These are phyloP conservation scores for Malus hybrid DNA, from an alignment of 331 rosid genomes.

Conservation along the genomic window DNA sequence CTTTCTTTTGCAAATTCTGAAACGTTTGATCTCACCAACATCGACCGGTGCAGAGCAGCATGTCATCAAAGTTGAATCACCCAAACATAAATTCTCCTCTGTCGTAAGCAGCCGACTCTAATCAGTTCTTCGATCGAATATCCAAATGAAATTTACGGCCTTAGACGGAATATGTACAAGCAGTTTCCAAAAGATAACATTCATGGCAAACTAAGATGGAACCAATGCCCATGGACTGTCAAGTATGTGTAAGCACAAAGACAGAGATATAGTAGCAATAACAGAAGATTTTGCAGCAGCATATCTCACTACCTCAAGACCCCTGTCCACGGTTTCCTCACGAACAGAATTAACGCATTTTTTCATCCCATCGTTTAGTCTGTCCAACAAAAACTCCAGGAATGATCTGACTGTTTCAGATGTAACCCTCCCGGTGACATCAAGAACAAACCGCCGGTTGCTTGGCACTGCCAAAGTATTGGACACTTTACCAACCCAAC, in stretches of 20 bases:
- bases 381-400: constrained; percentile 50
- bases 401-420: constrained; percentile 71
- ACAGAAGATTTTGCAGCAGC: constrained; percentile 47
- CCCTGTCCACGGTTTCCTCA: constrained; percentile 41
- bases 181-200: constrained; percentile 9
- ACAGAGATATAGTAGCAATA: constrained; percentile 47
- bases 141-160: neutral
- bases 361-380: constrained; percentile 34
- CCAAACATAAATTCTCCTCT: neutral
- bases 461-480: constrained; percentile 64
- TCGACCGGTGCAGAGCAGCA: neutral
- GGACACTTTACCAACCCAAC: constrained; percentile 53
- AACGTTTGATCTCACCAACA: neutral
- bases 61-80: neutral
- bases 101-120: neutral
- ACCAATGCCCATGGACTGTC: constrained; percentile 50
- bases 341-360: constrained; percentile 34
- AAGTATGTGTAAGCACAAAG: constrained; percentile 48
- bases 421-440: constrained; percentile 69
- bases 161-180: constrained; percentile 3
- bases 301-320: constrained; percentile 42
- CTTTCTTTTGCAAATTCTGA: neutral
- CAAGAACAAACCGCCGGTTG: constrained; percentile 59
- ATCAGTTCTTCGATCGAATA: neutral
- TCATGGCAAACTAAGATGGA: constrained; percentile 29